Conservation (phyloP, 352 stramenopile species). For the Pythium chondricola region DNA sequence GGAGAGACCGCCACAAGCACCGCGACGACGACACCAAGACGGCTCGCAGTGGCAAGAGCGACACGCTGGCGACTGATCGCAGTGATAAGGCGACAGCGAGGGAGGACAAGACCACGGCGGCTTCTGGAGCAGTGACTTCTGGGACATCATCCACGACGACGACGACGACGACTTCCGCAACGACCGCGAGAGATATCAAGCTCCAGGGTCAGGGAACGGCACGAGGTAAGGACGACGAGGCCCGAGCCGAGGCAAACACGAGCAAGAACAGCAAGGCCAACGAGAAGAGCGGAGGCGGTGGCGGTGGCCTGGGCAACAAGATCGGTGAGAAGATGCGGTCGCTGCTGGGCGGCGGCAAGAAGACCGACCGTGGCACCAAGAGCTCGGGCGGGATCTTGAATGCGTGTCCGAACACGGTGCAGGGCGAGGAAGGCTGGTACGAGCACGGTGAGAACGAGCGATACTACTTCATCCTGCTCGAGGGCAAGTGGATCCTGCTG, state of each 20-base stretch:
- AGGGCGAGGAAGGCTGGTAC: constrained; percentile 86
- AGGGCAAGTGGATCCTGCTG: constrained; percentile 81
- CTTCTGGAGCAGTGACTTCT: too few relatives aligned
- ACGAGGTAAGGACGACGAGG: constrained; percentile 46
- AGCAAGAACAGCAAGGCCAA: constrained; percentile 8
- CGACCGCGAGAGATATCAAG: constrained; percentile 7
- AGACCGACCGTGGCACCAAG: constrained; percentile 52
- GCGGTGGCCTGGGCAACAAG: constrained; percentile 46
- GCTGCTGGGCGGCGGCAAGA: constrained; percentile 66
- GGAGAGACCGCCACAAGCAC: constrained; percentile 20
- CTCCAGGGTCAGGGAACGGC: constrained; percentile 7
- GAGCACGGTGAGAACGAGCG: constrained; percentile 83
- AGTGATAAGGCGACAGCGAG: constrained; percentile 9
- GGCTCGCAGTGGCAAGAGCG: constrained; percentile 1
- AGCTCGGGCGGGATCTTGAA: constrained; percentile 76
- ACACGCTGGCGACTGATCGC: constrained; percentile 12
- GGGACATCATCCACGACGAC: not conserved
- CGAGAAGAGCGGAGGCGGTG: constrained; percentile 27
- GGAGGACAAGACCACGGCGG: constrained; percentile 4
- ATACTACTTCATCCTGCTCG: constrained; percentile 81
- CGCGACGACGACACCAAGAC: constrained; percentile 31
- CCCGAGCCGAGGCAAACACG: constrained; percentile 24
- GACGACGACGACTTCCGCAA: not conserved
- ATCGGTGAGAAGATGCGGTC: constrained; percentile 82
- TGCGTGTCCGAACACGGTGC: constrained; percentile 63